Base-by-base conservation (phyloP, 163 green algal genomes). In the Scenedesmus sp. region DNA sequence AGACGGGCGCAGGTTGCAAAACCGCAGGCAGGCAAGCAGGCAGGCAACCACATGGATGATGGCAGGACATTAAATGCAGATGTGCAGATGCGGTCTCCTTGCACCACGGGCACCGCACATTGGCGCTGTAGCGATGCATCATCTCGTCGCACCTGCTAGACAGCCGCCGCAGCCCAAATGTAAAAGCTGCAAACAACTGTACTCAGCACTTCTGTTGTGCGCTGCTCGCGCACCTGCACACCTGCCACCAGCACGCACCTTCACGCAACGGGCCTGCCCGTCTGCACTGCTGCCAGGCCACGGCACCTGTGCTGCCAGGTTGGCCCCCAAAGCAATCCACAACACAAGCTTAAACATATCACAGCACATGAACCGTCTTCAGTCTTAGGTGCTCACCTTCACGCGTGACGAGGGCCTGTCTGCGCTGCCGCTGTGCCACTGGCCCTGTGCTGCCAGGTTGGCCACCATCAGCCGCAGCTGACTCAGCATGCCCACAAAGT, bases 401-500 rank as follows among this genome's bases (percentile, higher is more conserved):
- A 89, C 89, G n/a, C 89, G 65, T 42, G 76, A 88, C 15, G 53
- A 40, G 12, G 89, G 89, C 26, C 89, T 72, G 53, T 90, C 89
- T 20, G 33, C 70, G 22, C 2, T 65, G 16, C 10, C 68, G 30
- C 61, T 53, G 7, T 73, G 46, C 89, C 89, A 92, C 83, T 92
- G 89, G 18, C 83, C 89, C 76, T 92, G 83, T 22, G 46, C 83
- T 24, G 72, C 72, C 53, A 92, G 33, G 37, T 87, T 87, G 16
- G 70, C 72, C 83, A 92, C 89, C 83, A 89, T 83, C 15, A 30
- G 40, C 18, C 83, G 51, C 72, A 92, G 83, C 83, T 86, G 83
- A 37, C 46, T 68, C 83, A 92, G 72, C 89, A 92, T 83, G 40
- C 44, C 53, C 26, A 92, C 37, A 53, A 92, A 86, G 83, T 89